Evolutionary conservation across 1,284 basidiomycete genomes (phyloP).

Genomic region (Cutaneotrichosporon sp.): DNA sequence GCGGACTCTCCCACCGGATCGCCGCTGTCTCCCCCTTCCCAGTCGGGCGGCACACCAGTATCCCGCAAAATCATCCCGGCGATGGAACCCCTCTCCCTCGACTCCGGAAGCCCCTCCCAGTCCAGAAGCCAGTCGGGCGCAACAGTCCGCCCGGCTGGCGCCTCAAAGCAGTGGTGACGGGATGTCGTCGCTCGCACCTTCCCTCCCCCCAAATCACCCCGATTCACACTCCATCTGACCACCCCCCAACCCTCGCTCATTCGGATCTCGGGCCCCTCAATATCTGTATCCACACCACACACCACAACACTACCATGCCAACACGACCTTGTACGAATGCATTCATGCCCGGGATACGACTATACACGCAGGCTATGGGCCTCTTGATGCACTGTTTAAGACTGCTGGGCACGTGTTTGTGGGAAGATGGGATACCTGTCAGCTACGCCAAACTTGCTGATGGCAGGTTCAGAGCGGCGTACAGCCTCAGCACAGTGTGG

Average conservation of each 20-base stretch:
- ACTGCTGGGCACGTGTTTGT: too few relatives aligned
- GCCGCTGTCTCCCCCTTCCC: constrained; percentile 3
- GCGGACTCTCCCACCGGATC: constrained; percentile 6
- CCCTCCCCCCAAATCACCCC: too few relatives aligned
- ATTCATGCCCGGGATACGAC: not conserved
- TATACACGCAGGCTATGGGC: not conserved
- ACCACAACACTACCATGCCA: not conserved
- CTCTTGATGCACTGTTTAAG: too few relatives aligned
- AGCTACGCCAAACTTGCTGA: too few relatives aligned
- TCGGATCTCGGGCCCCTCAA: not conserved
- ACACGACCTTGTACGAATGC: constrained; percentile 2
- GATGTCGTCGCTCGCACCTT: too few relatives aligned
- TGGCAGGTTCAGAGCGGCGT: too few relatives aligned
- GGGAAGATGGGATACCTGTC: too few relatives aligned
- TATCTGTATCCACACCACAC: not conserved
- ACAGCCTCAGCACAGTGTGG: too few relatives aligned
- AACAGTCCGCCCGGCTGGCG: not conserved
- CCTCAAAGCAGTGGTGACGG: constrained; percentile 1
- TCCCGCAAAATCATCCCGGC: not conserved
- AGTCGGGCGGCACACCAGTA: not conserved
- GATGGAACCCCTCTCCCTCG: not conserved
- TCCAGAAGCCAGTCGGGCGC: not conserved
- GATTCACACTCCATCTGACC: too few relatives aligned
- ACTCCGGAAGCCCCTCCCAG: not conserved
- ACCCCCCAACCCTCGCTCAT: not conserved